A percentile compares a stretch with the other conserved stretches of the same genome.
Conservation (phyloP, 352 stramenopile genomes). For the Phytophthora macrochlamydospora region DNA sequence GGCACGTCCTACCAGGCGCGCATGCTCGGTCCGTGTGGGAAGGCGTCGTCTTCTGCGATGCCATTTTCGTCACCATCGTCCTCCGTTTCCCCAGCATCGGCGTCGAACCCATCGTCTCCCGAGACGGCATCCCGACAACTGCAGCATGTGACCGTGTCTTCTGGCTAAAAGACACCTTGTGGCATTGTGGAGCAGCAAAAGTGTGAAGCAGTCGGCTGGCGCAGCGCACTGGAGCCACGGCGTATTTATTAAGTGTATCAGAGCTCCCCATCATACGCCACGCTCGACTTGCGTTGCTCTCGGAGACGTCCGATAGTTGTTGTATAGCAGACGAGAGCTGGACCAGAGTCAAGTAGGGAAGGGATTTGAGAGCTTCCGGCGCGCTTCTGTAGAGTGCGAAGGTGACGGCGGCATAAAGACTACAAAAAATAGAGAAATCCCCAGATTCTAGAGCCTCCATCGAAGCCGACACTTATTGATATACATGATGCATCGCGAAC, state of each 20-base stretch:
- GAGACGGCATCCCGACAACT: slow-evolving; percentile 54
- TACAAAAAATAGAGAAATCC: slow-evolving; percentile 37
- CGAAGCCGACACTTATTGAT: slow-evolving; percentile 14
- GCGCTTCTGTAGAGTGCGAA: slow-evolving; percentile 30
- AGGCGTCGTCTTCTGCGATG: slow-evolving; percentile 47
- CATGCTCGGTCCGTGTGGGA: slow-evolving; percentile 49
- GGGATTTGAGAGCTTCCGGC: slow-evolving; percentile 8
- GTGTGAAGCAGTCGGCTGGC: slow-evolving; percentile 25
- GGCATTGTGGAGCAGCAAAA: slow-evolving; percentile 6
- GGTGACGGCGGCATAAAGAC: slow-evolving; percentile 25
- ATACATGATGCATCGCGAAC: slow-evolving; percentile 23
- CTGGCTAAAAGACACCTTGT: slow-evolving; percentile 40
- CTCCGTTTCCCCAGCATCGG: slow-evolving; percentile 38
- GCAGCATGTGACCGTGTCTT: slow-evolving; percentile 76
- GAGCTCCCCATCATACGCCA: slow-evolving; percentile 34
- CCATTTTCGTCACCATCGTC: slow-evolving; percentile 49
- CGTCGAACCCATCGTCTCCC: slow-evolving; percentile 48
- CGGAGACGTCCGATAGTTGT: slow-evolving; percentile 21
- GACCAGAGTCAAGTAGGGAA: slow-evolving; percentile 13
- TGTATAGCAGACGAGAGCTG: slow-evolving; percentile 28
- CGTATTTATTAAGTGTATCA: slow-evolving; percentile 63
- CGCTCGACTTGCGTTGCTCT: slow-evolving; percentile 29
- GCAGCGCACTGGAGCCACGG: slow-evolving; percentile 28
- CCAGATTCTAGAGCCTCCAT: slow-evolving; percentile 15
- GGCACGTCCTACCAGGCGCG: slow-evolving; percentile 35